Conservation (phyloP, 176 grass and related monocot species). For the Saccharum spontaneum region DNA sequence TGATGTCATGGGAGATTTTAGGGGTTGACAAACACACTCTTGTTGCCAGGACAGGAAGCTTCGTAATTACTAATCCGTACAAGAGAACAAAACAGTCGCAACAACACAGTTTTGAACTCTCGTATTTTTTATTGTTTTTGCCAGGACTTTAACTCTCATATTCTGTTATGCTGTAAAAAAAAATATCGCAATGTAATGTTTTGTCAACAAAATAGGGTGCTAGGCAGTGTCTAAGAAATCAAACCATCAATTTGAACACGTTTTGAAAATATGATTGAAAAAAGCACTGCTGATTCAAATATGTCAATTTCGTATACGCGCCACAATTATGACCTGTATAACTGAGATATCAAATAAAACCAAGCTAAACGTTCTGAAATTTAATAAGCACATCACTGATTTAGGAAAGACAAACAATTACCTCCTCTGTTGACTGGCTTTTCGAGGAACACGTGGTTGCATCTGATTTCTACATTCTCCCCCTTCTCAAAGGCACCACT, state of each 20-base stretch:
- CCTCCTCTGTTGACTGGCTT: slow-evolving; percentile 25
- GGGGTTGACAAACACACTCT: slow-evolving; percentile 12
- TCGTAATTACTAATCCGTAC: neutral
- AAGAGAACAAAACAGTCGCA: neutral
- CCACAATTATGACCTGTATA: neutral
- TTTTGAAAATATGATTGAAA: neutral
- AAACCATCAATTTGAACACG: neutral
- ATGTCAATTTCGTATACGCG: neutral
- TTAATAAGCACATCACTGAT: neutral
- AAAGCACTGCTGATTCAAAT: too few species aligned
- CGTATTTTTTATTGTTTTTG: too few species aligned
- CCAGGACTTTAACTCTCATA: too few species aligned
- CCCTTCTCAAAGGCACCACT: too few species aligned
- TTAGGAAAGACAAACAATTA: neutral
- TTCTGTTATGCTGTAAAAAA: neutral
- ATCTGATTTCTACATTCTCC: neutral
- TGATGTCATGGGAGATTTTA: neutral
- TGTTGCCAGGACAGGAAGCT: neutral
- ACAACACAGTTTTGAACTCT: neutral
- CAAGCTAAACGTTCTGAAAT: neutral
- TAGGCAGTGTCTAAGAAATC: neutral
- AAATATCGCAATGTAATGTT: neutral
- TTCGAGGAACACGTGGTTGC: neutral
- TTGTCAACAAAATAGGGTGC: slow-evolving; percentile 31
- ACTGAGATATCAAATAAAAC: neutral